Evolutionary conservation across 805 yeast species (phyloP).

Genomic region (Yueomyces sinensis): DNA sequence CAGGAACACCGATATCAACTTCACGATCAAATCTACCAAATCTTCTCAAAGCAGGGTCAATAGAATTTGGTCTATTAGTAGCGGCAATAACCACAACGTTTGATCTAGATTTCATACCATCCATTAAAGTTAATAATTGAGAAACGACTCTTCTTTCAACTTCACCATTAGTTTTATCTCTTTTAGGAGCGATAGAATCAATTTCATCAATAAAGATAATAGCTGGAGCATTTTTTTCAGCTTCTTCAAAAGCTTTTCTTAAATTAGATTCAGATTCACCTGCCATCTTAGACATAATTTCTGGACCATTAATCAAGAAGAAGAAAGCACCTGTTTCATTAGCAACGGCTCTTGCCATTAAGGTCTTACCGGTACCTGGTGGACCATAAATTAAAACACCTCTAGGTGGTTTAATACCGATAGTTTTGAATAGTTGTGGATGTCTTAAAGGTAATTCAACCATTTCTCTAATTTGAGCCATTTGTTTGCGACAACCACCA

Average conservation of each 20-base stretch:
- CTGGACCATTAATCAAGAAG: slow-evolving; percentile 96
- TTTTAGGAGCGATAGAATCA: slow-evolving; percentile 97
- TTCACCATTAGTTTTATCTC: slow-evolving; percentile 99
- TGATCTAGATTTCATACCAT: slow-evolving; percentile 99
- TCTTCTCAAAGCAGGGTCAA: slow-evolving; percentile 67
- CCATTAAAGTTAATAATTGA: slow-evolving; percentile 95
- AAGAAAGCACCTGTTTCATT: slow-evolving; percentile 98
- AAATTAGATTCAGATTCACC: slow-evolving; percentile 96
- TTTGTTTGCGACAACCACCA: slow-evolving; percentile 98
- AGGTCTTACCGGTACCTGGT: slow-evolving; percentile 98
- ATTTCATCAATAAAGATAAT: slow-evolving; percentile 96
- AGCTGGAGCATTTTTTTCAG: slow-evolving; percentile 96
- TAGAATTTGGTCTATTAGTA: slow-evolving; percentile 63
- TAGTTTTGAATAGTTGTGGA: slow-evolving; percentile 93
- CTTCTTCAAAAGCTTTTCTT: slow-evolving; percentile 97
- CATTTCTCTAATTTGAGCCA: slow-evolving; percentile 98
- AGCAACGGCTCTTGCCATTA: slow-evolving; percentile 98
- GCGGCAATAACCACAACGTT: slow-evolving; percentile 97
- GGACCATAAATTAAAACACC: slow-evolving; percentile 98
- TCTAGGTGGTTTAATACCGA: slow-evolving; percentile 97
- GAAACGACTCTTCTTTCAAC: slow-evolving; percentile 98
- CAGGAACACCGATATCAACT: slow-evolving; percentile 88
- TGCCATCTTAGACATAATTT: slow-evolving; percentile 99
- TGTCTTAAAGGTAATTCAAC: slow-evolving; percentile 96
- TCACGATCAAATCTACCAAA: slow-evolving; percentile 88